Base-by-base conservation (phyloP, 2,329 filamentous ascomycete genomes). In the Pyrenochaeta sp. region DNA sequence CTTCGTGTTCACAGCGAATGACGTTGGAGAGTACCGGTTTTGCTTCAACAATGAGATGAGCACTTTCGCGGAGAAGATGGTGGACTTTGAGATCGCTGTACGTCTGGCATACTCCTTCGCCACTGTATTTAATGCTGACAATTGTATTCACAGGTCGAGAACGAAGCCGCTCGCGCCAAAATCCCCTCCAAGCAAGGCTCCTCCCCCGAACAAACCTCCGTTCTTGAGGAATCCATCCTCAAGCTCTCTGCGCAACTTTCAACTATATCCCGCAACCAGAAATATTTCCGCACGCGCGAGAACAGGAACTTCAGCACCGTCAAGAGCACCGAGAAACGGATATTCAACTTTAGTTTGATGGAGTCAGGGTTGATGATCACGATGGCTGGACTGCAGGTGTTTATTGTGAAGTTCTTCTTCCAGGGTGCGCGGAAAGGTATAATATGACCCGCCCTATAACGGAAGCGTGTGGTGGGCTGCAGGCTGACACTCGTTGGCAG, bases 11-110 rank as follows among this genome's bases (percentile, higher is more conserved):
- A 97, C 93, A 0, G 95, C 93, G 45, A 92, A 92, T 72, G 88
- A 92, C 51, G 75, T 86, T 6, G 95, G 95, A 66, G 94, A 98
- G 74, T 97, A 98, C 82, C 88, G 89, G 52, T 98, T 99, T 83
- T 99, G 95, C 86, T 99, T 99, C 84, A 91, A 93, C 81, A 99
- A 99, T 75, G 91, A 95, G 76, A 97, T 99, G 91, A 96, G 91
- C 75, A 98, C 94, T 0, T 97, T 97, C 77, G 90, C 93, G 51
- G 95, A 99, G 81, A 99, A 99, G 83, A 89, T 92, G 77, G 93
- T 99, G 64, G 95, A 99, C 79, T 97, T 99, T 74, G 95, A 99
- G 82, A 97, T 99, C 75, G 87, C 93, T 62, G 94, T 95, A 83
- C 62, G 90, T 64, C 36, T 19, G 19, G 15, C 36, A 36, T 39